Evolutionary conservation across 805 yeast species (phyloP), one percentile per base, ranked within the genome.

Genomic region (Candida cerambycidarum): DNA sequence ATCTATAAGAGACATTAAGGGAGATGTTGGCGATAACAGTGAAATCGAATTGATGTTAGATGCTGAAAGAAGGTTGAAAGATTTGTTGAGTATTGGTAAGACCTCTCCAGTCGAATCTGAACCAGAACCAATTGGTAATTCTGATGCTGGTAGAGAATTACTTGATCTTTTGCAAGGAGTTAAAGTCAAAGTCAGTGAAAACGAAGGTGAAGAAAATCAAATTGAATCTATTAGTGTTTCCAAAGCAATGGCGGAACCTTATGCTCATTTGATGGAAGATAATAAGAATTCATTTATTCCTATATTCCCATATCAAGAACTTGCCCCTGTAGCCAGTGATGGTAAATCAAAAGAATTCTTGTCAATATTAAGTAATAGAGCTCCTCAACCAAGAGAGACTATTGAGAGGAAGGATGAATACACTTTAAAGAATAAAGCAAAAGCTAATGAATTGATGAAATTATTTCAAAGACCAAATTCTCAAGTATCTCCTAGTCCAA

Each of bases 141-240:
- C 53, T 21, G 92, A 85, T 61, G 89, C 89, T 1, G 93, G 93
- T 25, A 81, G 92, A 70, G 92, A 83, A 41, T 61, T 85, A 44
- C 72, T 85, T 54, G 78, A 83, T 47, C 73, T 84, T 58, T 68
- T 85, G 46, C 74, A 69, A 47, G 67, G 69, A 11, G 67, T 66
- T 29, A 37, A 44, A 32, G 41, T 36, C 14, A 25, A 23, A 14
- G 45, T 35, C 13, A 34, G 27, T 32, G 37, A 16, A 23, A 18
- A 33, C 11, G 43, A 39, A 27, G 32, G 16, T 17, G 37, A 36
- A 23, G 41, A 35, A 4, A 28, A 16, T 19, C 27, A 27, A 18
- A 15, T 14, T 24, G 44, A 36, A n/a, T 32, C 45, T 10, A 42
- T 49, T 5, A 42, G 44, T 31, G 43, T 49, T 35, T 48, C 50